phyloP scores from a whole-genome alignment of 116 monocot species.

The Phalaenopsis hybrid region DNA sequence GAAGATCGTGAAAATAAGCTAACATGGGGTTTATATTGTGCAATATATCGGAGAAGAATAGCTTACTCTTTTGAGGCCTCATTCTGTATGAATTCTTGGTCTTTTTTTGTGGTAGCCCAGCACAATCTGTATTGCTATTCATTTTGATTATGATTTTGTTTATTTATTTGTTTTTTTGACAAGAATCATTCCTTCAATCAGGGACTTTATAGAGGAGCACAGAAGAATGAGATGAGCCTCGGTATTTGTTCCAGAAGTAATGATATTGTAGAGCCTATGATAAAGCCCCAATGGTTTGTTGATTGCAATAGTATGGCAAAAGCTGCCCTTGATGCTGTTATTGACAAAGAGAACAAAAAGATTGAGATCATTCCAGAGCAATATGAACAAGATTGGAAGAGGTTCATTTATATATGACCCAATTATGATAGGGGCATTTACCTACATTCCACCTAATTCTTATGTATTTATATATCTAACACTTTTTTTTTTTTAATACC shows the following conservation, averaged over 20 bases:
- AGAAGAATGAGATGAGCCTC: conserved; percentile 91
- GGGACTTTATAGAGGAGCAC: conserved; percentile 67
- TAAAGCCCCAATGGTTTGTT: conserved; percentile 98
- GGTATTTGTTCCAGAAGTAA: conserved; percentile 88
- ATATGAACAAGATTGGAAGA: conserved; percentile 80
- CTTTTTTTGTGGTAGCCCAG: background rate
- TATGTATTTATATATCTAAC: too few species aligned
- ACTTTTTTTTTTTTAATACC: too few species aligned
- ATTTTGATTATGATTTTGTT: background rate
- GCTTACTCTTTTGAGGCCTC: background rate
- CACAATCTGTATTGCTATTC: background rate
- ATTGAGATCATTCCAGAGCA: conserved; percentile 93
- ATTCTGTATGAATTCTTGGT: background rate
- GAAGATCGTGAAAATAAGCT: background rate
- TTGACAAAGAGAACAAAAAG: conserved; percentile 38
- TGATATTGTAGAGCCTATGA: conserved; percentile 92
- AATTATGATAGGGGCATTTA: too few species aligned
- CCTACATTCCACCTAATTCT: too few species aligned
- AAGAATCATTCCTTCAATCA: conserved; percentile 15
- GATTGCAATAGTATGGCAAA: conserved; percentile 76
- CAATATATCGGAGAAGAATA: background rate
- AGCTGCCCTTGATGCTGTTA: conserved; percentile 74
- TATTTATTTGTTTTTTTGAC: background rate
- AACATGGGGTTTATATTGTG: background rate
- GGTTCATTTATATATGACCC: conserved; percentile 32